These are phyloP conservation scores for Porphyra umbilicalis DNA, from an alignment of 31 red algal genomes.

Conservation along the genomic window DNA sequence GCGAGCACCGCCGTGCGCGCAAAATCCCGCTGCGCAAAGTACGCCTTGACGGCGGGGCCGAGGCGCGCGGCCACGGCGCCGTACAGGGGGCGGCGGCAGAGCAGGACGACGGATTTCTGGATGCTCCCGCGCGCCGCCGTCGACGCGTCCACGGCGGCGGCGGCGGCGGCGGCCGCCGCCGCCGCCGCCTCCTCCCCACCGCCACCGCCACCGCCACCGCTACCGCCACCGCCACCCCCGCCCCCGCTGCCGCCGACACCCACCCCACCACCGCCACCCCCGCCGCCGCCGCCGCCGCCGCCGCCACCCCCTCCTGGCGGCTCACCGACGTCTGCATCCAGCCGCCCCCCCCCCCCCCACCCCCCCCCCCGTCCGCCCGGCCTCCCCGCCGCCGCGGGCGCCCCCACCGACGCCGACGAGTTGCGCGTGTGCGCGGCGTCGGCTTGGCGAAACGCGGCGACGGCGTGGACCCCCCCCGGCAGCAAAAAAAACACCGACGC, in stretches of 20 bases:
- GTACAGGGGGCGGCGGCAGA: constrained; percentile 64
- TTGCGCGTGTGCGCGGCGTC: constrained; percentile 37
- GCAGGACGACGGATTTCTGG: constrained; percentile 75
- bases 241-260: background rate
- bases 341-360: background rate
- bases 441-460: constrained; percentile 66
- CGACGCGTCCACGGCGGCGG: background rate
- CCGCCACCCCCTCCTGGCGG: background rate
- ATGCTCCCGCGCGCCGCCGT: constrained; percentile 63
- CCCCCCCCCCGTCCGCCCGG: too few species aligned
- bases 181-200: background rate
- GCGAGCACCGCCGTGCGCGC: constrained; percentile 66
- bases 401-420: constrained; percentile 39
- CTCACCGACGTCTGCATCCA: too few species aligned
- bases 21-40: constrained; percentile 88
- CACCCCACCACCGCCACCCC: background rate
- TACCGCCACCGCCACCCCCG: background rate
- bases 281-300: constrained; percentile 2
- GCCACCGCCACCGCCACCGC: background rate
- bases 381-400: constrained; percentile 19
- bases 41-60: constrained; percentile 53
- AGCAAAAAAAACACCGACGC: constrained; percentile 63
- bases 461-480: constrained; percentile 51
- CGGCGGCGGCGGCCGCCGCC: background rate
- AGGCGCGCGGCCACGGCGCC: constrained; percentile 62